Evolutionary conservation across 2,329 filamentous ascomycete genomes (phyloP).

Genomic region (Calonectria multiphialidica): DNA sequence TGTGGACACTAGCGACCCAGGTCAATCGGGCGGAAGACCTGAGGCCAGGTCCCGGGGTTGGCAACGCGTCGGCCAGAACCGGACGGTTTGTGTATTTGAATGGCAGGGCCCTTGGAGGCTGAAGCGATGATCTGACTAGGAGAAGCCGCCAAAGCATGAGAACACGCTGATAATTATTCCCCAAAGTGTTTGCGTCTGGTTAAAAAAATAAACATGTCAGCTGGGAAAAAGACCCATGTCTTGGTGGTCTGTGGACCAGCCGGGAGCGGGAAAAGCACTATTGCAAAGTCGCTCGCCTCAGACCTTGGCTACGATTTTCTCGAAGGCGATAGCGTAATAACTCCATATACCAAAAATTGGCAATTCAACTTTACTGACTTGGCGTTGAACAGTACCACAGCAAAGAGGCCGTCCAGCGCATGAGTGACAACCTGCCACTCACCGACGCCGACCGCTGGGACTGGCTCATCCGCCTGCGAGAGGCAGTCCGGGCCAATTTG

Average conservation of each 20-base stretch:
- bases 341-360: no score
- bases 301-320: constrained; percentile 3
- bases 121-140: not conserved
- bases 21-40: not conserved
- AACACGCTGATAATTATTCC: not conserved
- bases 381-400: not conserved
- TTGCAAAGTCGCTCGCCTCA: not conserved
- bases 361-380: not conserved
- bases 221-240: not conserved
- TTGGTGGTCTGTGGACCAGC: constrained; percentile 3
- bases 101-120: not conserved
- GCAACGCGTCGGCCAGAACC: not conserved
- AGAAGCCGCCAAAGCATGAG: not conserved
- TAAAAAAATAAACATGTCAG: not conserved
- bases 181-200: not conserved
- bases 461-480: constrained; percentile 12
- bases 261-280: not conserved
- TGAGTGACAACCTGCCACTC: constrained; percentile 1
- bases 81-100: constrained; percentile 5
- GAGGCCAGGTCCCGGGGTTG: not conserved
- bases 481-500: constrained; percentile 7
- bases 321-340: constrained; percentile 1
- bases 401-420: not conserved
- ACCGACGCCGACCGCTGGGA: constrained; percentile 14
- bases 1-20: not conserved